Base-by-base conservation (phyloP, 2,329 filamentous ascomycete genomes). In the Escovopsis sp. region DNA sequence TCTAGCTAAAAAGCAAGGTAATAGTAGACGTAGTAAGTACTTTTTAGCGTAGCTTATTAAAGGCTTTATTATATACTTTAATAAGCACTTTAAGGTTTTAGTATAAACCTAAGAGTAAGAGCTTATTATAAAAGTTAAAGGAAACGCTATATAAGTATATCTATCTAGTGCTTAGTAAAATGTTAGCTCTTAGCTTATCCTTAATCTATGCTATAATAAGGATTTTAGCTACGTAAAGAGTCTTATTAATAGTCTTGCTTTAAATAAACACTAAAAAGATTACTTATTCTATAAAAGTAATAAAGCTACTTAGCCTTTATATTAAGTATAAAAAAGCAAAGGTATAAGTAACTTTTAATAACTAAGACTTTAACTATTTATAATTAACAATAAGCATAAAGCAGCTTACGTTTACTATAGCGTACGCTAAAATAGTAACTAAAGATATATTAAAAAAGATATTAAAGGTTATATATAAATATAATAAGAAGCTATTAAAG, bases 311-410 rank as follows among this genome's bases (percentile, higher is more conserved):
- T n/a, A n/a, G 15, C 15, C 27, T 29, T 6, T 29, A 29, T 21
- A 5, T 21, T 21, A n/a, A 29, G 4, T 5, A 29, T 29, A n/a
- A 5, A 6, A 29, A n/a, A 29, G 7, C 5, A 9, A 21, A 9
- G 5, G 7, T n/a, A 6, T 29, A 6, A 29, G 15, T n/a, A 29
- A 29, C 4, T 29, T 5, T 6, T 29, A 29, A 6, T 29, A n/a
- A 12, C 15, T 29, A 29, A n/a, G 7, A 29, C 5, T 5, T 12
- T 27, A 36, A 9, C 14, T 31, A 31, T 31, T 31, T 19, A 15
- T 36, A 23, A 31, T 31, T 32, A 36, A 10, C 23, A 9, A 23
- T 32, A 28, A 32, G 27, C 16, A 15, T 38, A 38, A 9, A 21
- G 19, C 9, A 21, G 19, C 19, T 21, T 5, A 21, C 9, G 9